Evolutionary conservation across 495 filamentous ascomycete species (phyloP).

Genomic region (Schizothecium vesticola): DNA sequence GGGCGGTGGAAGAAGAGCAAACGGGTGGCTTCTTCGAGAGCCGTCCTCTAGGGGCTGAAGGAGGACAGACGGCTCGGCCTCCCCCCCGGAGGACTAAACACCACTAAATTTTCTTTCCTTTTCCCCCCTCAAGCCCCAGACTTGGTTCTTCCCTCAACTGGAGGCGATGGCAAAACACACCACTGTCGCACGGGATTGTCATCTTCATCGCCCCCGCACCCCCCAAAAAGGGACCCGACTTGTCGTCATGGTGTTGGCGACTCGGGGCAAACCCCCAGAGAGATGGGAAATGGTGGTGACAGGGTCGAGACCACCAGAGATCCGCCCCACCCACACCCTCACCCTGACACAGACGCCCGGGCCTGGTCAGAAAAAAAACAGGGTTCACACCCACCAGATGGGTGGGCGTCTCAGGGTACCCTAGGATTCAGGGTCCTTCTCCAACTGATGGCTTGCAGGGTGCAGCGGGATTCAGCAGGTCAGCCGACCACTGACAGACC

Average conservation of each 20-base stretch:
- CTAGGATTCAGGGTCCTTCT: constrained; percentile 30
- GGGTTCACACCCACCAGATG: constrained; percentile 25
- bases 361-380: constrained; percentile 12
- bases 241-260: neutral
- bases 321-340: neutral
- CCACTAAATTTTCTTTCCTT: neutral
- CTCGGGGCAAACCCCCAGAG: neutral
- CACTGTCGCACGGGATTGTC: neutral
- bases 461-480: neutral
- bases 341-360: neutral
- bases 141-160: neutral
- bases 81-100: neutral
- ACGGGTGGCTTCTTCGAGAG: neutral
- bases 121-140: neutral
- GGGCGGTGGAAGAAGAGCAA: neutral
- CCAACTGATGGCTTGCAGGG: constrained; percentile 29
- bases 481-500: constrained; percentile 15
- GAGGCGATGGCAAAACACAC: neutral
- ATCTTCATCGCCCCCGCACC: neutral
- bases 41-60: neutral
- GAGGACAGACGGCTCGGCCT: neutral
- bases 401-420: constrained; percentile 17
- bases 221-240: neutral
- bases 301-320: neutral
- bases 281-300: neutral